phyloP scores from a whole-genome alignment of 2,329 filamentous ascomycete genomes.

The Magnaporthales sp. region DNA sequence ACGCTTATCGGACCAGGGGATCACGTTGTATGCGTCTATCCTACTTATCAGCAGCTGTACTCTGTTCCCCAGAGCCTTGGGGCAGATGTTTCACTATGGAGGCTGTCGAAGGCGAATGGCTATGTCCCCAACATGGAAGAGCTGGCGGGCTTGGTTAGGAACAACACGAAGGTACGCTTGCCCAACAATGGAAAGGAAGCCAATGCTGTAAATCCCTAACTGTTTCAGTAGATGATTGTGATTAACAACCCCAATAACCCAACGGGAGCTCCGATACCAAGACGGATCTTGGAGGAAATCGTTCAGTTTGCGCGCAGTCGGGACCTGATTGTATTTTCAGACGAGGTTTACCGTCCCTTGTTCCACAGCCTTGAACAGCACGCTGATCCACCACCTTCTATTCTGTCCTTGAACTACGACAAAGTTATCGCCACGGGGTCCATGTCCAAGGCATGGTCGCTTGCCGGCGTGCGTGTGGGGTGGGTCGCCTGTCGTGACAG shows the following conservation, averaged over 20 bases:
- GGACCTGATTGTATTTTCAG: slow-evolving; percentile 59
- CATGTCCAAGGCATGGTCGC: slow-evolving; percentile 76
- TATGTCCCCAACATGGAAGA: slow-evolving; percentile 62
- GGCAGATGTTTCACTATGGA: slow-evolving; percentile 71
- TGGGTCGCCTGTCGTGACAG: slow-evolving; percentile 67
- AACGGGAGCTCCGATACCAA: slow-evolving; percentile 60
- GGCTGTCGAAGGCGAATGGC: slow-evolving; percentile 51
- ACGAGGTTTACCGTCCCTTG: slow-evolving; percentile 79
- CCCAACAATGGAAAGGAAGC: neutral
- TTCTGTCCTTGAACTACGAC: slow-evolving; percentile 60
- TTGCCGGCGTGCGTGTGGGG: slow-evolving; percentile 74
- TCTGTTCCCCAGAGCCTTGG: slow-evolving; percentile 65
- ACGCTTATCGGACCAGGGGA: slow-evolving; percentile 63
- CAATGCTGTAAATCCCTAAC: slow-evolving; percentile 23
- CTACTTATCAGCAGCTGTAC: slow-evolving; percentile 82
- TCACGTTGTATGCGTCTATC: slow-evolving; percentile 80
- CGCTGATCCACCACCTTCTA: slow-evolving; percentile 49
- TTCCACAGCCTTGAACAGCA: slow-evolving; percentile 57
- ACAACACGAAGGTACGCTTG: slow-evolving; percentile 60
- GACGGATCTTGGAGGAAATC: slow-evolving; percentile 47
- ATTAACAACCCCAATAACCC: slow-evolving; percentile 76
- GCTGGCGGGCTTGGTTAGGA: slow-evolving; percentile 53
- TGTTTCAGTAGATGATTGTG: slow-evolving; percentile 32
- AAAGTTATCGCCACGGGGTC: slow-evolving; percentile 68
- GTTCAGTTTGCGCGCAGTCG: slow-evolving; percentile 53